Conservation (phyloP, 2,329 filamentous ascomycete species). For the Fusarium clavum region DNA sequence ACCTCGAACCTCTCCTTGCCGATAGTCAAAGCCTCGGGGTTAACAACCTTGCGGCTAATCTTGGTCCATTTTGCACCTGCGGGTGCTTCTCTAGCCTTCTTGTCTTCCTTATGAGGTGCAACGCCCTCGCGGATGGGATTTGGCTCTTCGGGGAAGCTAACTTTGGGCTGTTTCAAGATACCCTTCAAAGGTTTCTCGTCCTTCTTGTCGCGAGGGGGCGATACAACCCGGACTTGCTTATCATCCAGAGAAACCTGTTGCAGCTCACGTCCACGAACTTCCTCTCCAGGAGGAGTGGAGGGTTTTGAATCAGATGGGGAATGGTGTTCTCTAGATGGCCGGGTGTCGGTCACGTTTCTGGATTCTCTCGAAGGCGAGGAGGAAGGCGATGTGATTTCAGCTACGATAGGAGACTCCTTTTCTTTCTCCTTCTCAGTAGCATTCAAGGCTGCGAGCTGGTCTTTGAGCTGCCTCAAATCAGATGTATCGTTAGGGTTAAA, state of each 20-base stretch:
- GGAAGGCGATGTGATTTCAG: conserved; percentile 44
- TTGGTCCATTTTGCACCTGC: conserved; percentile 91
- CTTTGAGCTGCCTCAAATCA: conserved; percentile 62
- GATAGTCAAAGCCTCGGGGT: conserved; percentile 85
- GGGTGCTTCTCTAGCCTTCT: conserved; percentile 76
- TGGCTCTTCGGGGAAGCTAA: conserved; percentile 87
- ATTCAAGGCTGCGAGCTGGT: conserved; percentile 60
- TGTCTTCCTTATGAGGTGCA: conserved; percentile 90
- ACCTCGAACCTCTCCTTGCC: conserved; percentile 94
- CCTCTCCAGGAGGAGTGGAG: conserved; percentile 42
- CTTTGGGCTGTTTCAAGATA: conserved; percentile 85
- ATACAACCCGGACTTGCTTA: conserved; percentile 74
- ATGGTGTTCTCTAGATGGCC: conserved; percentile 27
- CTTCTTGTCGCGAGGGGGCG: conserved; percentile 72
- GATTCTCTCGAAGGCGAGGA: conserved; percentile 35
- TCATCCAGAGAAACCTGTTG: conserved; percentile 52
- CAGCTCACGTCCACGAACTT: conserved; percentile 58
- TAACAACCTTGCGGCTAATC: conserved; percentile 88
- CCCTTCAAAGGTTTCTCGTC: conserved; percentile 80
- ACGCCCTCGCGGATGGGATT: conserved; percentile 89
- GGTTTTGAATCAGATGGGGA: conserved; percentile 29
- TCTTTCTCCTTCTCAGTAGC: conserved; percentile 44
- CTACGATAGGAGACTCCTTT: conserved; percentile 35
- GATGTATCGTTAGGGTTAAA: conserved; percentile 67
- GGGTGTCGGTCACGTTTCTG: conserved; percentile 24